Evolutionary conservation across 495 filamentous ascomycete genomes (phyloP).

Genomic region (Penicillium salamii): DNA sequence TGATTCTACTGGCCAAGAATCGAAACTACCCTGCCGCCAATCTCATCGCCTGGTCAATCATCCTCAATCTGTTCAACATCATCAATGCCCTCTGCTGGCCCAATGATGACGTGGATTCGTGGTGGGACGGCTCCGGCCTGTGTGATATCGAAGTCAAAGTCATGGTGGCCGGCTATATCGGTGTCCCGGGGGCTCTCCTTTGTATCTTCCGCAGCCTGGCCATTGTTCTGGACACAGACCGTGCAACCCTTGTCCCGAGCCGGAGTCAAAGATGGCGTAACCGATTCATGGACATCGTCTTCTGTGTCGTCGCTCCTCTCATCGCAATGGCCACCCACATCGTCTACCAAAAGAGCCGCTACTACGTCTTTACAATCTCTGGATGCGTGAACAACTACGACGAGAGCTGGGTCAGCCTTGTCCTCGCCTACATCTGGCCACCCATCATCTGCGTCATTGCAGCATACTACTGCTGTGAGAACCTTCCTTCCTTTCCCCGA

Average conservation of each 20-base stretch:
- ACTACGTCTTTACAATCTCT: slow-evolving; percentile 66
- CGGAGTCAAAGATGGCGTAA: slow-evolving; percentile 51
- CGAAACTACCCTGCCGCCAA: slow-evolving; percentile 47
- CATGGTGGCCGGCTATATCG: slow-evolving; percentile 60
- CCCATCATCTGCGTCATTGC: slow-evolving; percentile 62
- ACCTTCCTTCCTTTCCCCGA: not conserved
- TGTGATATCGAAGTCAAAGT: slow-evolving; percentile 83
- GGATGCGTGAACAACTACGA: slow-evolving; percentile 69
- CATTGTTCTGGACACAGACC: slow-evolving; percentile 62
- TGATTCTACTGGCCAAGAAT: slow-evolving; percentile 41
- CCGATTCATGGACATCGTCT: slow-evolving; percentile 55
- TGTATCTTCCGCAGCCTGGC: slow-evolving; percentile 77
- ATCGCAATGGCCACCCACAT: slow-evolving; percentile 66
- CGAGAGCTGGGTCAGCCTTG: slow-evolving; percentile 67
- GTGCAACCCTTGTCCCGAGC: slow-evolving; percentile 51
- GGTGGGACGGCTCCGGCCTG: slow-evolving; percentile 72
- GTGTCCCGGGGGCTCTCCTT: slow-evolving; percentile 55
- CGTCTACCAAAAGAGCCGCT: slow-evolving; percentile 67
- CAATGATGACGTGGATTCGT: slow-evolving; percentile 59
- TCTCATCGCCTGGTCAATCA: slow-evolving; percentile 61
- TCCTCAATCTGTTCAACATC: slow-evolving; percentile 66
- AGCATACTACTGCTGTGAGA: slow-evolving; percentile 70
- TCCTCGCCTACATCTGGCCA: slow-evolving; percentile 64
- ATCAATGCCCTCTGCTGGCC: slow-evolving; percentile 83
- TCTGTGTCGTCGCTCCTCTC: slow-evolving; percentile 68